Percentiles rank a stretch among this genome's conserved stretches.
phyloP scores from a whole-genome alignment of 2,329 filamentous ascomycete genomes.

The Trichoderma sp. region DNA sequence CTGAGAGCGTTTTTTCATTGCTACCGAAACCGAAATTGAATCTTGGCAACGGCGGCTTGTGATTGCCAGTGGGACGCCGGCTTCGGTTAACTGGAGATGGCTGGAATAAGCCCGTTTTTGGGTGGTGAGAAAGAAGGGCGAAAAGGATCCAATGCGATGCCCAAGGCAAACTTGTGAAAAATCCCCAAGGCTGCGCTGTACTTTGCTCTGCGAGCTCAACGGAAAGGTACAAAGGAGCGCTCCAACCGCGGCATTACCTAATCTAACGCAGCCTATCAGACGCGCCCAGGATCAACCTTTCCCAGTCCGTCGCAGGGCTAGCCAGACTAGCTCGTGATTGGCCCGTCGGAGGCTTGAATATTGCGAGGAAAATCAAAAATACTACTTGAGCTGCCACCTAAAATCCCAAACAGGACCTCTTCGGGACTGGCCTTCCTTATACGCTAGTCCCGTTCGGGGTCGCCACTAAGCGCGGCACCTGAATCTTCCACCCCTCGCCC shows the following conservation, averaged over 20 bases:
- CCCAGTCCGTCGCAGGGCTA: slow-evolving; percentile 16
- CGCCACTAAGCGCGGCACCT: slow-evolving; percentile 18
- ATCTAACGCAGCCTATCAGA: background rate
- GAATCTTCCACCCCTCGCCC: slow-evolving; percentile 17
- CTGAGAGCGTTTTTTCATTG: background rate
- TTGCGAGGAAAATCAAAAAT: slow-evolving; percentile 4
- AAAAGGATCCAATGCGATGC: background rate
- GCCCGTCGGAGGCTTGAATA: slow-evolving; percentile 8
- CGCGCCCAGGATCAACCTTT: background rate
- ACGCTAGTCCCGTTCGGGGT: slow-evolving; percentile 7
- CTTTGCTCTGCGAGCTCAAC: background rate
- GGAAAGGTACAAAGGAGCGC: background rate
- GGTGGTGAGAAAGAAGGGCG: slow-evolving; percentile 16
- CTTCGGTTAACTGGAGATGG: slow-evolving; percentile 14
- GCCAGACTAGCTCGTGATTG: slow-evolving; percentile 15
- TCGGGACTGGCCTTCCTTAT: background rate
- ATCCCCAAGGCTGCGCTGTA: background rate
- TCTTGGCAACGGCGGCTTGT: background rate
- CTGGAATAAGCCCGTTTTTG: slow-evolving; percentile 10
- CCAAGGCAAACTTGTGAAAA: background rate
- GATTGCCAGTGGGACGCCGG: slow-evolving; percentile 10
- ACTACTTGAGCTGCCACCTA: background rate
- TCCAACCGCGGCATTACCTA: slow-evolving; percentile 6
- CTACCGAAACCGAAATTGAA: background rate
- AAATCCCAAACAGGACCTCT: background rate